A percentile compares a stretch with the other conserved stretches of the same genome.
Evolutionary conservation across 176 grass and related monocot genomes (phyloP).

Genomic region (Carex littledalei): DNA sequence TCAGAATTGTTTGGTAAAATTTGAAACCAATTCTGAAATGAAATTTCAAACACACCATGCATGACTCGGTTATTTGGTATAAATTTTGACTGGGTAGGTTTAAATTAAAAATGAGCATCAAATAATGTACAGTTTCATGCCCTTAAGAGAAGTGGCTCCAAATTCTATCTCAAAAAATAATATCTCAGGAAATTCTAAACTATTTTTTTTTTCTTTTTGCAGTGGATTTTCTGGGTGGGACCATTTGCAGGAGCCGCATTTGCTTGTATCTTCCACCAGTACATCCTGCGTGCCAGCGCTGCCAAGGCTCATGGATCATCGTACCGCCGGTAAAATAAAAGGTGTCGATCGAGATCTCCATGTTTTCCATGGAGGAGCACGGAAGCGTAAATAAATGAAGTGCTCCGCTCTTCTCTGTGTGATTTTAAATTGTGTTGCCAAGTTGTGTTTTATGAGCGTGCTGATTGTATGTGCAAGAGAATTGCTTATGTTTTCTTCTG

Average conservation of each 20-base stretch:
- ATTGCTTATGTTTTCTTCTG: neutral
- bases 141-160: neutral
- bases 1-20: neutral
- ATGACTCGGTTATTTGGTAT: neutral
- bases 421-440: neutral
- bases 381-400: constrained; percentile 19
- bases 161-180: neutral
- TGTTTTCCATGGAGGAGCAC: neutral
- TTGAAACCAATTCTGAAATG: neutral
- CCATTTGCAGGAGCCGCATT: constrained; percentile 66
- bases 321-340: constrained; percentile 37
- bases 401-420: neutral
- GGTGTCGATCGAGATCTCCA: neutral
- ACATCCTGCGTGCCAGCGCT: constrained; percentile 49
- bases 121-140: neutral
- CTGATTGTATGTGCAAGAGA: neutral
- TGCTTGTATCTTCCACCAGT: constrained; percentile 54
- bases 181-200: neutral
- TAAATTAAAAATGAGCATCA: neutral
- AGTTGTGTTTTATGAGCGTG: neutral
- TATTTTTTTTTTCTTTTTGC: neutral
- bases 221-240: constrained; percentile 97
- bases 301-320: constrained; percentile 45
- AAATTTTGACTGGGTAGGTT: neutral
- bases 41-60: neutral